Conservation (phyloP, 371 early-diverging fungal genomes). For the Syncephalis fuscata region DNA sequence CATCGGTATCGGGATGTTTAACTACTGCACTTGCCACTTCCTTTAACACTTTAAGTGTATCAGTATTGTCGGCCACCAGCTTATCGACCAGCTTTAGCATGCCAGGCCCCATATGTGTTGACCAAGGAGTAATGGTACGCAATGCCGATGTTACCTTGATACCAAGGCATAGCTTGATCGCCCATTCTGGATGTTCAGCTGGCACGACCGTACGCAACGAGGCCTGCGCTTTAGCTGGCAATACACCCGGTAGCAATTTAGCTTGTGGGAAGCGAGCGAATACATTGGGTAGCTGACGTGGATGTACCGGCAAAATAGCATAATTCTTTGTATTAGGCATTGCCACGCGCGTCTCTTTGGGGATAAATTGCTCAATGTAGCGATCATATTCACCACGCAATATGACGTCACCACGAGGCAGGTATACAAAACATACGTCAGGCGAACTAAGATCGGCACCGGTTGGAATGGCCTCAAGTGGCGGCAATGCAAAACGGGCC, state of each 20-base stretch:
- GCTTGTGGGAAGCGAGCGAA: conserved; percentile 25
- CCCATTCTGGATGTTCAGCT: conserved; percentile 19
- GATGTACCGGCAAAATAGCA: conserved; percentile 42
- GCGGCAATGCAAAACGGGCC: conserved; percentile 37
- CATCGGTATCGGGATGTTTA: conserved; percentile 27
- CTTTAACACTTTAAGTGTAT: conserved; percentile 10
- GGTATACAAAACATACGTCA: conserved; percentile 24
- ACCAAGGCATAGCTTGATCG: conserved; percentile 45
- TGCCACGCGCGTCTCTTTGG: conserved; percentile 11
- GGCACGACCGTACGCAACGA: conserved; percentile 47
- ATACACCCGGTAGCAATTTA: conserved; percentile 17
- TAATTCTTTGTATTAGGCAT: conserved; percentile 7
- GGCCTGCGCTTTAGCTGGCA: conserved; percentile 33
- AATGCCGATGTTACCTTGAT: conserved; percentile 53
- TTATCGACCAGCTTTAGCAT: conserved; percentile 30
- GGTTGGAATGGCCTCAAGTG: conserved; percentile 25
- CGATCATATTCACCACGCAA: conserved; percentile 34
- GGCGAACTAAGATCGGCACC: conserved; percentile 25
- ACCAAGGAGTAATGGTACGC: conserved; percentile 55
- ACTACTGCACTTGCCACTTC: conserved; percentile 40
- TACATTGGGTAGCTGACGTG: conserved; percentile 44
- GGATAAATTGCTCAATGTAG: conserved; percentile 12
- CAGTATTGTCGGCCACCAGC: conserved; percentile 20
- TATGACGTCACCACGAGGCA: conserved; percentile 23
- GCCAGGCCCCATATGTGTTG: conserved; percentile 44